Evolutionary conservation across 768 basidiomycete genomes (phyloP), one percentile per base, ranked within the genome.

Genomic region (Sutorius australiensis): DNA sequence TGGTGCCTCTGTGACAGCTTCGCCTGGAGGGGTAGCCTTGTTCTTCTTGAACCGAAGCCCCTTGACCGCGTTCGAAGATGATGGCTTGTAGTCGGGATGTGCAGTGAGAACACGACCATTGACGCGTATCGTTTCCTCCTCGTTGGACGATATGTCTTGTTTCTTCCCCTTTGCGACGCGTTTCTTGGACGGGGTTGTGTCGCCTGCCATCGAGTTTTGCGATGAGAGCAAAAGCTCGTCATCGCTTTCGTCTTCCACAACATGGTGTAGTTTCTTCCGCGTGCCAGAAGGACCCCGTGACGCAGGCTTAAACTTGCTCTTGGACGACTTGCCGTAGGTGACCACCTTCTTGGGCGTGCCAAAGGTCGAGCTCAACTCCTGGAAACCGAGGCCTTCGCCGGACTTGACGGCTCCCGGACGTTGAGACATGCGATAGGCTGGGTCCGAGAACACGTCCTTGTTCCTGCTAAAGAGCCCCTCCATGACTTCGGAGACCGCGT

Each of bases 1-100:
- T 6, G 52, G 56, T 3, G 12, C 24, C 5, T 63, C 61, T 21
- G 24, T 11, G 1, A 27, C 6, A 13, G 30, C 8, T 9, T 61
- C 55, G 1, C 5, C 31, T 27, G 40, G 11, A 50, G 48, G 32
- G 2, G 14, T 49, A 28, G 57, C 61, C 51, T 67, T 64, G 40
- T 40, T 74, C 24, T 63, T 75, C 61, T 62, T 77, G 75, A 77
- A 54, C 67, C 73, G 58, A 21, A 71, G 43, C 0, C 0, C 1
- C 55, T 59, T 63, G 12, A 57, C 0, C 3, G 14, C n/a, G 10
- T 19, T 6, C 2, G 2, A 4, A 2, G 61, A 51, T 3, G 62
- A 60, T 0, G 61, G 68, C 41, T 50, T 61, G 38, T 27, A 71
- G 30, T 55, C 31, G 0, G 68, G 67, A 40, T 71, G 68, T 37